phyloP scores from a whole-genome alignment of 1,284 basidiomycete genomes.

The Trichosporon sp. region DNA sequence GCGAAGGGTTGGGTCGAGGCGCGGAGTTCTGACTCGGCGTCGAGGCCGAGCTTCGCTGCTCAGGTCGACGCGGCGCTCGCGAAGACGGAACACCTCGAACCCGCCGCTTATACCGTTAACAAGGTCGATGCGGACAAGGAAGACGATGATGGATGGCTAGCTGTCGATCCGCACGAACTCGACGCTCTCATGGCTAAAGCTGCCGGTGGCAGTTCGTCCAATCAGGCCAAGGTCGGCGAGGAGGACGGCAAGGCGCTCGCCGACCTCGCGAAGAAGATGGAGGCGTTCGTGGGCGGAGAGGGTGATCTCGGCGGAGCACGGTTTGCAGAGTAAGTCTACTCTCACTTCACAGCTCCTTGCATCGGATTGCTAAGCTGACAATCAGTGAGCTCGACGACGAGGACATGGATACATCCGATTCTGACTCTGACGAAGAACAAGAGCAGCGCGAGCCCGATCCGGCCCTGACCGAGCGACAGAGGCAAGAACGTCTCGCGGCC shows the following conservation, averaged over 20 bases:
- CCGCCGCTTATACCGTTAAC: conserved; percentile 7
- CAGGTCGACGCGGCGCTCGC: conserved; percentile 62
- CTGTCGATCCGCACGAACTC: conserved; percentile 44
- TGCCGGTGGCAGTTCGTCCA: conserved; percentile 16
- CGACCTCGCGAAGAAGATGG: conserved; percentile 73
- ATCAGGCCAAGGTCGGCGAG: conserved; percentile 41
- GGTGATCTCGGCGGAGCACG: conserved; percentile 78
- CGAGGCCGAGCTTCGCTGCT: conserved; percentile 65
- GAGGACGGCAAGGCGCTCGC: conserved; percentile 65
- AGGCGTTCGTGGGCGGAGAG: conserved; percentile 77
- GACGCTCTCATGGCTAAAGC: conserved; percentile 41
- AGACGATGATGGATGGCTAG: conserved; percentile 43
- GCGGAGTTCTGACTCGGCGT: conserved; percentile 19
- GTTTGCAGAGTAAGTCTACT: conserved; percentile 72
- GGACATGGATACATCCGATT: conserved; percentile 33
- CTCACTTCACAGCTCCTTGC: background rate
- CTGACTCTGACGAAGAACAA: conserved; percentile 27
- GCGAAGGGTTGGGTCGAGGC: conserved; percentile 59
- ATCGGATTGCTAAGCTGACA: background rate
- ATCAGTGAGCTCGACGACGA: conserved; percentile 50
- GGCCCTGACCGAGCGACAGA: conserved; percentile 33
- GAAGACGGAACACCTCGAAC: conserved; percentile 10
- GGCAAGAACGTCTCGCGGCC: conserved; percentile 35
- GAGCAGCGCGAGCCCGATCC: conserved; percentile 8
- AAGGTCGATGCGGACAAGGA: conserved; percentile 20